phyloP scores from a whole-genome alignment of 768 basidiomycete genomes.

The Suillus cothurnatus region DNA sequence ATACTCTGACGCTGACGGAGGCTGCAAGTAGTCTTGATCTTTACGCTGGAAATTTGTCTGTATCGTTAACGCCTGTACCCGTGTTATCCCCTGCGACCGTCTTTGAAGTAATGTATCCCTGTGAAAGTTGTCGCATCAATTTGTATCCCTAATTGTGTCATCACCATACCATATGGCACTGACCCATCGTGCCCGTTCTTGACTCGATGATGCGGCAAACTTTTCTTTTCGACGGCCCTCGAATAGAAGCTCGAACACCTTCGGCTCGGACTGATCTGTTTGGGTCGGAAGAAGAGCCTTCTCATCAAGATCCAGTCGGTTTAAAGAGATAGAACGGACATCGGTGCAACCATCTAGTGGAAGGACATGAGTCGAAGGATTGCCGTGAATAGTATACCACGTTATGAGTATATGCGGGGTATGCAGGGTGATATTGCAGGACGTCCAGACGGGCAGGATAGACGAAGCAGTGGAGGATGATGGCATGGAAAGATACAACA shows the following conservation, averaged over 20 bases:
- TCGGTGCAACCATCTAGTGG: constrained; percentile 57
- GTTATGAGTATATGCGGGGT: constrained; percentile 47
- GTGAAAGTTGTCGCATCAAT: constrained; percentile 8
- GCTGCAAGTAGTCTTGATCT: constrained; percentile 10
- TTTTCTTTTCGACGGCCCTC: constrained; percentile 52
- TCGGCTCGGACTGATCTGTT: constrained; percentile 43
- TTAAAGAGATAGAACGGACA: constrained; percentile 56
- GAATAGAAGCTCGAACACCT: constrained; percentile 68
- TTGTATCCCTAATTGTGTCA: background rate
- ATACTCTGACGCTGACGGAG: constrained; percentile 20
- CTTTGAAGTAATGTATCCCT: constrained; percentile 60
- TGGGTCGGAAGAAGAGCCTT: constrained; percentile 40
- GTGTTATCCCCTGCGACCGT: background rate
- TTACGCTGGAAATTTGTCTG: constrained; percentile 19
- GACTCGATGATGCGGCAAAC: constrained; percentile 62
- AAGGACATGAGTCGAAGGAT: constrained; percentile 47
- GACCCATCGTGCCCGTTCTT: constrained; percentile 73
- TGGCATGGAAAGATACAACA: constrained; percentile 51
- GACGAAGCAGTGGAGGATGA: constrained; percentile 21
- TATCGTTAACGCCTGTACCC: constrained; percentile 15
- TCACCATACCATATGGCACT: constrained; percentile 66
- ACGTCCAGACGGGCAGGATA: constrained; percentile 49
- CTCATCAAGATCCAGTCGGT: constrained; percentile 48
- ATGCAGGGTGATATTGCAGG: constrained; percentile 44
- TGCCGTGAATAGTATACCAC: constrained; percentile 44